Conservation (phyloP, 73 alveolate species). For the Symbiodinium natans region DNA sequence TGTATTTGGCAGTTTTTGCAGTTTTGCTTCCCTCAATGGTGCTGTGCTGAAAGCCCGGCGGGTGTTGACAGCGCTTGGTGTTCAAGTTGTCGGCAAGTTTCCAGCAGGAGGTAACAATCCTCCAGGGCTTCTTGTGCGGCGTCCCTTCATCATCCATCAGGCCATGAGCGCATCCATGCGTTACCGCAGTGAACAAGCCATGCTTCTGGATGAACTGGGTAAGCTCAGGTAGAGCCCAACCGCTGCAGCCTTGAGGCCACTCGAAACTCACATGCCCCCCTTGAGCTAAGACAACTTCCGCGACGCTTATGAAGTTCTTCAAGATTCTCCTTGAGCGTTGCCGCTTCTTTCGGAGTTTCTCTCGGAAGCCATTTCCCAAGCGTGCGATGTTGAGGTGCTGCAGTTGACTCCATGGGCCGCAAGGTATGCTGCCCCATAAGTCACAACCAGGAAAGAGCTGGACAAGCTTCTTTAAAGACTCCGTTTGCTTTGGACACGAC, state of each 20-base stretch:
- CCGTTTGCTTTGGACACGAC: not conserved
- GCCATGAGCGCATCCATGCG: slow-evolving; percentile 23
- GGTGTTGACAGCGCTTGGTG: not conserved
- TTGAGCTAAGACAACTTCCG: not conserved
- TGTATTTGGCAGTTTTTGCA: too few relatives aligned
- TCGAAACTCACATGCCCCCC: slow-evolving; percentile 30
- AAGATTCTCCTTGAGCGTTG: not conserved
- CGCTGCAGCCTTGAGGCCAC: slow-evolving; percentile 13
- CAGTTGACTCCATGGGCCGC: slow-evolving; percentile 29
- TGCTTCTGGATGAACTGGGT: not conserved
- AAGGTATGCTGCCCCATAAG: not conserved
- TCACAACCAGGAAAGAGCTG: not conserved
- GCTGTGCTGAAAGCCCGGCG: not conserved
- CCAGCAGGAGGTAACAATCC: slow-evolving; percentile 12
- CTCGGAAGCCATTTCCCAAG: not conserved
- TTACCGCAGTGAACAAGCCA: not conserved
- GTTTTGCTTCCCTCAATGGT: not conserved
- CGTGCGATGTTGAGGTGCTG: not conserved
- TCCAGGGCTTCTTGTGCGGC: slow-evolving; percentile 17
- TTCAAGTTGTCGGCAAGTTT: not conserved
- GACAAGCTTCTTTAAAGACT: not conserved
- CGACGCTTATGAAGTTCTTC: not conserved
- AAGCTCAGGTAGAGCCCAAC: not conserved
- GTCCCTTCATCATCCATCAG: not conserved
- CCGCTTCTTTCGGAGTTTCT: not conserved